Evolutionary conservation across 257 asterid species (phyloP).

Genomic region (Salvia hispanica): DNA sequence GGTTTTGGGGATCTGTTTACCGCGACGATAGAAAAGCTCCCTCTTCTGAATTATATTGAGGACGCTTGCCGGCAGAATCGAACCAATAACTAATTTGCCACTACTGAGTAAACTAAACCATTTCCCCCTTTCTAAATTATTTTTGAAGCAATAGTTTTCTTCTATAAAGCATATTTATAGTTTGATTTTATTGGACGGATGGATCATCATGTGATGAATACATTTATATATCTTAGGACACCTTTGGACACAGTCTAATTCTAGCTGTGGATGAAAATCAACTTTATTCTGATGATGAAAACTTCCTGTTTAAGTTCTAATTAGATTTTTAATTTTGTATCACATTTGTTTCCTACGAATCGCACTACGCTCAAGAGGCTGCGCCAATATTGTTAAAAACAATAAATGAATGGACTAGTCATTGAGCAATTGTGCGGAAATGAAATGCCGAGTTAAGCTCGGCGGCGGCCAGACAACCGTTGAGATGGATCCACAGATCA

Average conservation of each 20-base stretch:
- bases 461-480: slow-evolving; percentile 69
- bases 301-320: no score
- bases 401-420: slow-evolving; percentile 33
- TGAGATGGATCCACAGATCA: slow-evolving; percentile 53
- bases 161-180: slow-evolving; percentile 28
- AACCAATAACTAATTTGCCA: slow-evolving; percentile 66
- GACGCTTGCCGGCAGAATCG: slow-evolving; percentile 90
- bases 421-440: slow-evolving; percentile 39
- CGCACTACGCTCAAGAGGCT: slow-evolving; percentile 43
- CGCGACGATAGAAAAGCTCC: slow-evolving; percentile 82
- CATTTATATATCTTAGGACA: slow-evolving; percentile 53
- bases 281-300: slow-evolving; percentile 40
- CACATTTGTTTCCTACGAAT: neutral
- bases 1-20: slow-evolving; percentile 35
- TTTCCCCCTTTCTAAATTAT: neutral
- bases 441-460: slow-evolving; percentile 37
- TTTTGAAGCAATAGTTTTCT: slow-evolving; percentile 43
- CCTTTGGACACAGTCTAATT: slow-evolving; percentile 46
- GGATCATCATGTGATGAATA: slow-evolving; percentile 42
- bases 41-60: slow-evolving; percentile 78
- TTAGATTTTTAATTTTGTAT: no score
- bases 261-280: slow-evolving; percentile 46
- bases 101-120: slow-evolving; percentile 47
- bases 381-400: slow-evolving; percentile 23
- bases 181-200: neutral